phyloP scores from a whole-genome alignment of 2,329 filamentous ascomycete species.

The Aspergillus sclerotialis region DNA sequence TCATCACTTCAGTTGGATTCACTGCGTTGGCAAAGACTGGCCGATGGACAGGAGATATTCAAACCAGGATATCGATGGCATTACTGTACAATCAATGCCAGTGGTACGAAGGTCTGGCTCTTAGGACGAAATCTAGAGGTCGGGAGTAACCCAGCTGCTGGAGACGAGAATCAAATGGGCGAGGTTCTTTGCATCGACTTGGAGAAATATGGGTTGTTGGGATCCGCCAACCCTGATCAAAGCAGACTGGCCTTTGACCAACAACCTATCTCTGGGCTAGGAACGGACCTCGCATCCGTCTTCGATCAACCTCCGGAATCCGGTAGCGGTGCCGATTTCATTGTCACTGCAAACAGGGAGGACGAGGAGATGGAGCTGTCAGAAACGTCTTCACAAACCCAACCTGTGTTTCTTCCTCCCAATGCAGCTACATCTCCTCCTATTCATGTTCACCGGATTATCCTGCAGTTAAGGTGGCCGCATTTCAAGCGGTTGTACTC shows the following conservation, averaged over 20 bases:
- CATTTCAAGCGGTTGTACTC: conserved; percentile 90
- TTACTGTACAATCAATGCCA: conserved; percentile 92
- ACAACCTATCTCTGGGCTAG: conserved; percentile 58
- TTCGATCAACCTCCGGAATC: conserved; percentile 82
- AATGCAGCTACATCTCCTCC: conserved; percentile 59
- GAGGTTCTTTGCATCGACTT: conserved; percentile 93
- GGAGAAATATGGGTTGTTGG: conserved; percentile 81
- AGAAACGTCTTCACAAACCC: conserved; percentile 27
- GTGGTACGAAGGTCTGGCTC: conserved; percentile 93
- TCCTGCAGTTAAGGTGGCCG: conserved; percentile 90
- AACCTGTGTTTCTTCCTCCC: conserved; percentile 27
- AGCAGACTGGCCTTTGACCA: conserved; percentile 46
- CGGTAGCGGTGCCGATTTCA: conserved; percentile 83
- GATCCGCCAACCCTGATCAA: conserved; percentile 50
- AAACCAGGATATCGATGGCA: conserved; percentile 92
- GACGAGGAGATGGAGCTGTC: conserved; percentile 48
- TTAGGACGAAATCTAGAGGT: conserved; percentile 81
- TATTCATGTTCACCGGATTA: conserved; percentile 92
- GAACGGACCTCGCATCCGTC: conserved; percentile 74
- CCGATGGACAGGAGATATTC: conserved; percentile 91
- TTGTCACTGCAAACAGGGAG: conserved; percentile 78
- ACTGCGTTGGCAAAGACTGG: conserved; percentile 88
- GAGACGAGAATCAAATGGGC: conserved; percentile 84
- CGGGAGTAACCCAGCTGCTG: conserved; percentile 58
- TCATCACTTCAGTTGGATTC: conserved; percentile 82